Percentiles rank a stretch among this genome's conserved stretches.
These are phyloP conservation scores for Rhynchosporium graminicola DNA, from an alignment of 2,329 filamentous ascomycete genomes.

Conservation along the genomic window DNA sequence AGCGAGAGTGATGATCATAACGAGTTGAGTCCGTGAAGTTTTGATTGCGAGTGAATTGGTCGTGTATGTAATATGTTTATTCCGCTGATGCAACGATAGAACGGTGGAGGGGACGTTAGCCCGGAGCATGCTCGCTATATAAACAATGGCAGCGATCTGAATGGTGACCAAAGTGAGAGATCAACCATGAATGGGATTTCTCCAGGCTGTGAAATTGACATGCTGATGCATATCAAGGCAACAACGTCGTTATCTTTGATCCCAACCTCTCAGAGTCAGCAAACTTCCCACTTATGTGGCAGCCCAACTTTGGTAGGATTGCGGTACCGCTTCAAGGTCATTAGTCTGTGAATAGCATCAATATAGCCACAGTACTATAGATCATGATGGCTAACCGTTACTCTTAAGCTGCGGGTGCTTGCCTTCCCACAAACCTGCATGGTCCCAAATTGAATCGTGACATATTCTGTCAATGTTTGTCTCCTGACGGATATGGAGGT, in stretches of 20 bases:
- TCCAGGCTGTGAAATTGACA: constrained; percentile 23
- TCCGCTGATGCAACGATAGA: not conserved
- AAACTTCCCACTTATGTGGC: not conserved
- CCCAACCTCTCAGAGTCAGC: constrained; percentile 11
- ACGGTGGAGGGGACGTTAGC: not conserved
- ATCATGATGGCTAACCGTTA: not conserved
- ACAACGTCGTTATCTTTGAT: not conserved
- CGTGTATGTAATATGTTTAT: not conserved
- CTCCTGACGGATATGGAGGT: not conserved
- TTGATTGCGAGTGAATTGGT: not conserved
- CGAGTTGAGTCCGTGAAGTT: constrained; percentile 3
- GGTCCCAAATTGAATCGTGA: not conserved
- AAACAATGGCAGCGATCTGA: constrained; percentile 12
- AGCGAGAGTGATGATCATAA: constrained; percentile 34
- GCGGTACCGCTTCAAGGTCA: constrained; percentile 24
- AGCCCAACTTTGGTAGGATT: constrained; percentile 21
- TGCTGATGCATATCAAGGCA: constrained; percentile 5
- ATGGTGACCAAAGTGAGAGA: constrained; percentile 18
- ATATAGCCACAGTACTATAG: not conserved
- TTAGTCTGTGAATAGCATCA: not conserved
- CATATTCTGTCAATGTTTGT: not conserved
- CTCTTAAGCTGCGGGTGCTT: not conserved
- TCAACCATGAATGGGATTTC: constrained; percentile 17
- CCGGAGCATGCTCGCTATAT: not conserved
- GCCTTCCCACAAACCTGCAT: not conserved